These are phyloP conservation scores for Cutaneotrichosporon cyanovorans DNA, from an alignment of 1,284 basidiomycete genomes.

Conservation along the genomic window DNA sequence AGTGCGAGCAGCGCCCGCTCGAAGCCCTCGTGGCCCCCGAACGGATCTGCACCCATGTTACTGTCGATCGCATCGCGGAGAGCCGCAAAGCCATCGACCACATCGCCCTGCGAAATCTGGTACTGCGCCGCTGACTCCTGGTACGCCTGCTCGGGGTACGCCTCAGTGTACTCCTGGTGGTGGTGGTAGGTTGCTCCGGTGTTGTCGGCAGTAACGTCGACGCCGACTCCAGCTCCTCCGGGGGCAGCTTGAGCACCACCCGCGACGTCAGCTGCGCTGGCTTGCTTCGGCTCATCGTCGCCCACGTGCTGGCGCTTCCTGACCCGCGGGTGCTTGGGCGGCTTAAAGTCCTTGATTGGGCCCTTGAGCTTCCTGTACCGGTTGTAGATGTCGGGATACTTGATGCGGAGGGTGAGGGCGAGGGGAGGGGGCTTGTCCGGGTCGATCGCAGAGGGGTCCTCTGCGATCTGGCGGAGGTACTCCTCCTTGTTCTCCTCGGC, in stretches of 20 bases:
- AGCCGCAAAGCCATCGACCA: constrained; percentile 6
- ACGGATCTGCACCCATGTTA: constrained; percentile 6
- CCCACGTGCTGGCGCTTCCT: constrained; percentile 4
- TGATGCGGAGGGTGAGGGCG: constrained; percentile 34
- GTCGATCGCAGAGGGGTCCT: constrained; percentile 27
- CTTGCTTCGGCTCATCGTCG: constrained; percentile 1
- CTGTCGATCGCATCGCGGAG: constrained; percentile 8
- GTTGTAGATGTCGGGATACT: constrained; percentile 45
- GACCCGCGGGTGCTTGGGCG: constrained; percentile 20
- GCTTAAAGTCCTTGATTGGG: constrained; percentile 35
- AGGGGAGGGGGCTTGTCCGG: constrained; percentile 35
- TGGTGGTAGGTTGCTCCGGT: too few species aligned
- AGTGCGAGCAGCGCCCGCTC: constrained; percentile 18
- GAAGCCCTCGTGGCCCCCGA: constrained; percentile 15
- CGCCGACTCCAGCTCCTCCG: too few species aligned
- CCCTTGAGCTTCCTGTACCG: constrained; percentile 41
- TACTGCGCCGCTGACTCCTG: background rate
- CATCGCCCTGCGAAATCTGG: background rate
- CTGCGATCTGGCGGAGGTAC: constrained; percentile 30
- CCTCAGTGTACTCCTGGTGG: too few species aligned
- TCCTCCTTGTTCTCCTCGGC: constrained; percentile 34
- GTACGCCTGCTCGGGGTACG: too few species aligned
- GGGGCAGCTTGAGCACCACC: too few species aligned
- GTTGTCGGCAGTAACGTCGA: background rate
- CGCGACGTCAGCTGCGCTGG: background rate